Evolutionary conservation across 2,329 filamentous ascomycete species (phyloP).

Genomic region (Sporothrix phasma): DNA sequence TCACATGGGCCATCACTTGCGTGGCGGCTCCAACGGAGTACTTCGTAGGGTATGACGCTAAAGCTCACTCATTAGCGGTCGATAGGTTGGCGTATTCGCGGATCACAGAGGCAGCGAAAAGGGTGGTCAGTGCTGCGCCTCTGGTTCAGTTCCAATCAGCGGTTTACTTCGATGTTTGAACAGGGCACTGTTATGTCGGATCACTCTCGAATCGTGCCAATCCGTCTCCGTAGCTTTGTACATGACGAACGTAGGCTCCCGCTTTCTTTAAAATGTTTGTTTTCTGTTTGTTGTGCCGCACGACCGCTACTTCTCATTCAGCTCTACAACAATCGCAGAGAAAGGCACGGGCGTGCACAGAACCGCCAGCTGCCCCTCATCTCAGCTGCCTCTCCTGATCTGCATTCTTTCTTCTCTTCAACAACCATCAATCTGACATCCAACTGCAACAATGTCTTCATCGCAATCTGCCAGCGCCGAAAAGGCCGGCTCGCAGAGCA

Average conservation of each 20-base stretch:
- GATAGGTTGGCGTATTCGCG: background rate
- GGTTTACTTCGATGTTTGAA: no score
- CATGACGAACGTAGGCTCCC: background rate
- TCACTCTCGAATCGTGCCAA: background rate
- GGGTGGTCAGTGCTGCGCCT: background rate
- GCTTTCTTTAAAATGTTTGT: background rate
- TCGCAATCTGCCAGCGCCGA: constrained; percentile 4
- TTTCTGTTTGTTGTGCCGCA: background rate
- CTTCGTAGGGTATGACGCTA: background rate
- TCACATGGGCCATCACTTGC: constrained; percentile 3
- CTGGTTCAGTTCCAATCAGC: background rate
- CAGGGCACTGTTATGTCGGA: background rate
- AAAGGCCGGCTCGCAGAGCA: constrained; percentile 14
- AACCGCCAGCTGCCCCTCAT: background rate
- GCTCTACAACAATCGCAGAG: background rate
- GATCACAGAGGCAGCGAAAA: background rate
- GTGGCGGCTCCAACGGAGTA: background rate
- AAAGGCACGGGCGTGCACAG: background rate
- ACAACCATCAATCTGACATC: background rate
- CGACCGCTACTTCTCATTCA: background rate
- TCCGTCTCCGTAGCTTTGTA: background rate
- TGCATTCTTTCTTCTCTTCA: background rate
- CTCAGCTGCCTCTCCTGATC: background rate
- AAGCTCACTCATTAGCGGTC: background rate
- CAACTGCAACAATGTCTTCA: constrained; percentile 1